phyloP scores from a whole-genome alignment of 2,329 filamentous ascomycete species.

The Fusarium beomiforme region DNA sequence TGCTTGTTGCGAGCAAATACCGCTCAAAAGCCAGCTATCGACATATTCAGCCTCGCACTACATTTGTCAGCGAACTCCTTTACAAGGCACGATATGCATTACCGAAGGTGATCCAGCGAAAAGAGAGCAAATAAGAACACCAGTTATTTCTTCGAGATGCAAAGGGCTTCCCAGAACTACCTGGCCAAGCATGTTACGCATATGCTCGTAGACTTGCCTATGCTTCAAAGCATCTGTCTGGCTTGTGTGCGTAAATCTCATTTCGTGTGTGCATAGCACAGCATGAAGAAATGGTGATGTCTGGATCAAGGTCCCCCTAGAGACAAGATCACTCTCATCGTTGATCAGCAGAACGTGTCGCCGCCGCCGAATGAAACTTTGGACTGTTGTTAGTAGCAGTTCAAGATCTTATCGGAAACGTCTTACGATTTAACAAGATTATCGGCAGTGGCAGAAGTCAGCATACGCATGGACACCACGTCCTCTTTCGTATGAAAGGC shows the following conservation, averaged over 20 bases:
- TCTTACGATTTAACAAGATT: slow-evolving; percentile 19
- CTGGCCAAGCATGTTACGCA: slow-evolving; percentile 51
- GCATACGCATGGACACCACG: slow-evolving; percentile 15
- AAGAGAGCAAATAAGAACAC: slow-evolving; percentile 51
- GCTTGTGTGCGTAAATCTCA: slow-evolving; percentile 42
- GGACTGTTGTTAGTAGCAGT: not conserved
- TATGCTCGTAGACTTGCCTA: slow-evolving; percentile 52
- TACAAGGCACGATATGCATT: not conserved
- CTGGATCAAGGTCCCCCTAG: slow-evolving; percentile 40
- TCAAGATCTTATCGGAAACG: accelerated
- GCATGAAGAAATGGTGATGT: slow-evolving; percentile 53
- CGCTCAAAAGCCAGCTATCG: slow-evolving; percentile 55
- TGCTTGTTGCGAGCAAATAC: slow-evolving; percentile 54
- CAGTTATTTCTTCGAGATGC: slow-evolving; percentile 54
- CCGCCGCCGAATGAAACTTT: slow-evolving; percentile 20
- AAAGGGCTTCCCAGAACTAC: slow-evolving; percentile 52
- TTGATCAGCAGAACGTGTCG: slow-evolving; percentile 23
- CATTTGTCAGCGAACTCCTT: not conserved
- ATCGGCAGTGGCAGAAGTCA: slow-evolving; percentile 12
- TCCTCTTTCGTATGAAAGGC: slow-evolving; percentile 17
- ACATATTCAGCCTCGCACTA: slow-evolving; percentile 49
- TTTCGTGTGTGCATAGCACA: slow-evolving; percentile 53
- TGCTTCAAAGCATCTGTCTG: slow-evolving; percentile 38
- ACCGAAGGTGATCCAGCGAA: slow-evolving; percentile 36
- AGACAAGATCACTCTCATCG: slow-evolving; percentile 12